phyloP scores from a whole-genome alignment of 1,284 basidiomycete genomes.

The Naganishia sp. region DNA sequence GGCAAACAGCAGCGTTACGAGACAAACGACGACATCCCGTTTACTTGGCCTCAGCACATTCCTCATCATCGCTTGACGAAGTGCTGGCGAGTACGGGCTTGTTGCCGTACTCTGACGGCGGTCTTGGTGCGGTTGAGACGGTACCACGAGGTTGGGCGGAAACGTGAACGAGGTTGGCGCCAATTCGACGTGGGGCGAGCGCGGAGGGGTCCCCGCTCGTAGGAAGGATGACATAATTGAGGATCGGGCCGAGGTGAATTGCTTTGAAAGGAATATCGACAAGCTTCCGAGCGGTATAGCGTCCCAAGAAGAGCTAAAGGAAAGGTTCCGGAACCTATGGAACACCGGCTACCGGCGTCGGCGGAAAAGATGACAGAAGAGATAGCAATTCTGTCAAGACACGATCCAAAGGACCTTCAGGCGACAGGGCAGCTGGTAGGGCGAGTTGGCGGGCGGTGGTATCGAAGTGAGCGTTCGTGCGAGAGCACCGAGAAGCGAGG shows the following conservation, averaged over 20 bases:
- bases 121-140: background rate
- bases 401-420: background rate
- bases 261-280: too few relatives aligned
- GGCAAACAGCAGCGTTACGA: conserved; percentile 46
- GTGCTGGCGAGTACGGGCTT: conserved; percentile 28
- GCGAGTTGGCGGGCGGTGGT: too few relatives aligned
- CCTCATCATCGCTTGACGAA: background rate
- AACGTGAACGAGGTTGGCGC: background rate
- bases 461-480: too few relatives aligned
- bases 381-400: background rate
- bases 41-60: conserved; percentile 42
- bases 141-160: background rate
- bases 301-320: background rate
- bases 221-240: conserved; percentile 14
- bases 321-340: background rate
- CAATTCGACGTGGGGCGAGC: conserved; percentile 23
- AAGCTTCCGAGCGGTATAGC: background rate
- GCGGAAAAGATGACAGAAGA: background rate
- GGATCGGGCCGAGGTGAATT: too few relatives aligned
- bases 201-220: conserved; percentile 23
- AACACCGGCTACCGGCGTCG: background rate
- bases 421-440: too few relatives aligned
- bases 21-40: conserved; percentile 47
- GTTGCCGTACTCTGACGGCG: conserved; percentile 3
- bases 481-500: too few relatives aligned